phyloP scores from a whole-genome alignment of 208 protist genomes.

The Sergeia podlipaevii region DNA sequence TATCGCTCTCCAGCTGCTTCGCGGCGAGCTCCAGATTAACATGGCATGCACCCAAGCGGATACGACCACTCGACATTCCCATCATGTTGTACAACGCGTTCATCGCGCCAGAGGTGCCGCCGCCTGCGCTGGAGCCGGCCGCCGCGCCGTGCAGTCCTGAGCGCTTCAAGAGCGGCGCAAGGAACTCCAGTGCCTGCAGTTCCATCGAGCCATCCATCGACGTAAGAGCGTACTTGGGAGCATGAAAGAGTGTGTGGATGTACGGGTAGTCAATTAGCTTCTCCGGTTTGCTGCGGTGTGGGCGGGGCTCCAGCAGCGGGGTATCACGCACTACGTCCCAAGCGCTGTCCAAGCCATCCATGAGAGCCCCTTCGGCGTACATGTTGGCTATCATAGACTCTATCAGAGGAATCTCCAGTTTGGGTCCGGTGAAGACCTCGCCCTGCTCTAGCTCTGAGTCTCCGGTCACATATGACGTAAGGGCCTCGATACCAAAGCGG shows the following conservation, averaged over 20 bases:
- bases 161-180: slow-evolving; percentile 34
- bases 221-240: slow-evolving; percentile 40
- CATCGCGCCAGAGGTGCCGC: slow-evolving; percentile 5
- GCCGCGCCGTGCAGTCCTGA: slow-evolving; percentile 1
- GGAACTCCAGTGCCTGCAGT: slow-evolving; percentile 34
- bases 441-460: slow-evolving; percentile 23
- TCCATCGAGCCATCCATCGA: slow-evolving; percentile 28
- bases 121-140: background rate
- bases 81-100: slow-evolving; percentile 12
- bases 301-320: slow-evolving; percentile 15
- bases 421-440: slow-evolving; percentile 3
- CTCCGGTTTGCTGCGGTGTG: slow-evolving; percentile 44
- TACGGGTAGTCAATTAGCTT: slow-evolving; percentile 69
- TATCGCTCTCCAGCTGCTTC: slow-evolving; percentile 43
- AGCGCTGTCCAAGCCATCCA: slow-evolving; percentile 36
- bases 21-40: slow-evolving; percentile 53
- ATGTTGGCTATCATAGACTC: slow-evolving; percentile 57
- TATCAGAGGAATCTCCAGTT: slow-evolving; percentile 31
- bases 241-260: slow-evolving; percentile 31
- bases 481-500: slow-evolving; percentile 55
- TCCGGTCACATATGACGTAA: slow-evolving; percentile 53
- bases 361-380: slow-evolving; percentile 60
- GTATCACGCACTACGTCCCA: slow-evolving; percentile 49
- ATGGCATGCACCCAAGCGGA: slow-evolving; percentile 51
- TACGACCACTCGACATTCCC: slow-evolving; percentile 11